Evolutionary conservation across 345 rosid species (phyloP), one percentile per base, ranked within the genome.

Genomic region (Eucalyptus pumila): DNA sequence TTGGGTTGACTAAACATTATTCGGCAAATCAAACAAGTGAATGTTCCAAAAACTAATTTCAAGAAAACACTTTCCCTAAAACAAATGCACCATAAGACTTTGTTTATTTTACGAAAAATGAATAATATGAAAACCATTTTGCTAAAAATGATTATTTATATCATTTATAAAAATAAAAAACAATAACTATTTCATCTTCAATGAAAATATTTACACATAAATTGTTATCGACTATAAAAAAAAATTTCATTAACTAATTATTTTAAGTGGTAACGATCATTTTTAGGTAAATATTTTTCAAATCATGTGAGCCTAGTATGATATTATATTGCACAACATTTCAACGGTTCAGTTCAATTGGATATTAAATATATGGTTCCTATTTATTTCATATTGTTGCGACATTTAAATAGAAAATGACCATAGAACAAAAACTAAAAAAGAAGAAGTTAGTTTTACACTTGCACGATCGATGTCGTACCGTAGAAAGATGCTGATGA

Each of bases 191-290:
- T 56, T 56, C 6, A 56, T 56, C 30, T 23, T 56, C 2, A 0
- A 56, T 24, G 13, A 56, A 56, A 24, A 24, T 2, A 24, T 24
- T 56, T 56, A 56, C 6, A 56, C 12, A 56, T 56, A 24, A 56
- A 56, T 56, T 56, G 6, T 24, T 56, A 24, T 23, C 1, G 1
- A 56, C 13, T 10, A 56, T 56, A 24, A 56, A 24, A 56, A 54
- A 1, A 2, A 0, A 4, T 3, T 56, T 56, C 13, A 56, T 56
- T 24, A 2, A 56, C 30, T 56, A 56, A 56, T 56, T 24, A 56
- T 56, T 56, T 56, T 3, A 56, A 56, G 3, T 0, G 1, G 1
- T 24, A 10, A 0, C 3, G 0, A 9, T 56, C 30, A 56, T 24
- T 56, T 56, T 56, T 4, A 23, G 6, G 13, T 9, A 56, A 4